Base-by-base conservation (phyloP, 2,329 filamentous ascomycete genomes). In the Sarocladiaceae sp. region DNA sequence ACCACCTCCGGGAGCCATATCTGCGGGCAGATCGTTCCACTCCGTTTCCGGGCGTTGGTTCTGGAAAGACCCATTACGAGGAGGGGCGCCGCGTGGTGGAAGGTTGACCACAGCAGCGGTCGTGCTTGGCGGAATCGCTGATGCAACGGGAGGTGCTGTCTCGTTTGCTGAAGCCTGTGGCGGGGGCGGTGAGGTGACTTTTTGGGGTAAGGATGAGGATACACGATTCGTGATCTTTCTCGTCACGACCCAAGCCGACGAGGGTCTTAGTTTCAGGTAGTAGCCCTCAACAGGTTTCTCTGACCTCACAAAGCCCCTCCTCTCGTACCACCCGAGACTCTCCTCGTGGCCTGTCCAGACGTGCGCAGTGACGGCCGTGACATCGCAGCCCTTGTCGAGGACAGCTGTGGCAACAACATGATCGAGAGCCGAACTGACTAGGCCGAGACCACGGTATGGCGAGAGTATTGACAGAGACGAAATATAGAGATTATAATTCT, bases 341-440 rank as follows among this genome's bases (percentile, higher is more conserved):
- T 83, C 80, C 2, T 73, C 69, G 57, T 83, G 83, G 47, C 79
- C 72, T 10, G 80, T 80, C 81, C 81, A 85, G 13, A 84, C 81
- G 58, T 85, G 81, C 4, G 81, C 81, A 51, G 78, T 83, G 13
- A 82, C 64, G 33, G 67, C 53, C 27, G 52, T 53, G 26, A 71
- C 67, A 43, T 68, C 55, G 49, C 68, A 58, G 13, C 50, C 60
- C 3, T 62, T 63, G 10, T 61, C 59, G 11, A 54, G 50, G 7
- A 56, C 54, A 11, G 61, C 63, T 10, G 66, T 63, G 18, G 63
- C 61, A 45, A 75, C 52, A 35, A 80, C 66, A 50, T 74, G 67
- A 35, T 78, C 70, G 13, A 85, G 62, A 0, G 78, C 70, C 19
- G 74, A 72, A n/a, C 69, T 66, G 11, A 75, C 76, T 11, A 84